phyloP scores from a whole-genome alignment of 768 basidiomycete genomes.

The Mycena leptocephala region DNA sequence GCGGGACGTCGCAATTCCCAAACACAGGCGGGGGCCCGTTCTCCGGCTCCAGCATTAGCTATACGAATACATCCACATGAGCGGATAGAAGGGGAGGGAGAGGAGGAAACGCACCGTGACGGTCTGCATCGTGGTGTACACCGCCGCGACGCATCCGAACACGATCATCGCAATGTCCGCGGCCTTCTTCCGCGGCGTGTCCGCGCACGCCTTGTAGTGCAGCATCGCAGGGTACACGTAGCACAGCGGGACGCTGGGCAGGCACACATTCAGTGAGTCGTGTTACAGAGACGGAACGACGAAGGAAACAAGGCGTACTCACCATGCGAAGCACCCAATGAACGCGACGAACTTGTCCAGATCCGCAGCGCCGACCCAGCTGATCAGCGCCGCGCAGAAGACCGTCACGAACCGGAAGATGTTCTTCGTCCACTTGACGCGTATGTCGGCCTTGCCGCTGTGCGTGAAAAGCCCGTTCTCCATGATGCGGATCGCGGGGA shows the following conservation, averaged over 20 bases:
- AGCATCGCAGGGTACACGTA: constrained; percentile 96
- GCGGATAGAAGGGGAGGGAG: background rate
- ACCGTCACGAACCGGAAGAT: constrained; percentile 85
- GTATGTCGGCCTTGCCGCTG: constrained; percentile 85
- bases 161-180: constrained; percentile 81
- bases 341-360: constrained; percentile 97
- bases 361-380: constrained; percentile 88
- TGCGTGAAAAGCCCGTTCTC: constrained; percentile 94
- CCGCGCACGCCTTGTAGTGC: constrained; percentile 90
- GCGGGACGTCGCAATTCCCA: constrained; percentile 46
- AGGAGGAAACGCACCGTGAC: constrained; percentile 65
- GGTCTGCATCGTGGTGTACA: constrained; percentile 89
- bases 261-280: background rate
- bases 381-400: constrained; percentile 85
- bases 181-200: constrained; percentile 75
- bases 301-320: constrained; percentile 44
- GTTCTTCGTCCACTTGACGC: constrained; percentile 98
- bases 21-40: constrained; percentile 55
- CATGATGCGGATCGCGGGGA: constrained; percentile 97
- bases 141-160: constrained; percentile 81
- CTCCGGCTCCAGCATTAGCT: constrained; percentile 76
- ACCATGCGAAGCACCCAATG: constrained; percentile 96
- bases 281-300: too few relatives aligned
- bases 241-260: constrained; percentile 92
- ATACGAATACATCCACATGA: constrained; percentile 27